Evolutionary conservation across 129 eudicot genomes (phyloP).

Genomic region (Helianthus tuberosus): DNA sequence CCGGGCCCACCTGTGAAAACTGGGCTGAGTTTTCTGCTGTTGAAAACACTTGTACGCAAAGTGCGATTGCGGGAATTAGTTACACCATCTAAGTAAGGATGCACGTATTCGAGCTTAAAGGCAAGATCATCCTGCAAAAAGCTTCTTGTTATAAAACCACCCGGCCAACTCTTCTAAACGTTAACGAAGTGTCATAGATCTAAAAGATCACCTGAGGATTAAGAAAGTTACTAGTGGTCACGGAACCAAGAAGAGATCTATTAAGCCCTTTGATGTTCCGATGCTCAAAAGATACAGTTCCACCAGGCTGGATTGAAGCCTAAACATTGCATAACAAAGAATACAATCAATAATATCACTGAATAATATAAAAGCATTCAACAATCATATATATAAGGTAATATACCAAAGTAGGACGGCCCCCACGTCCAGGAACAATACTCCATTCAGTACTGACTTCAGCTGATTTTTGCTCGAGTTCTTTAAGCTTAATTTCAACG

Average conservation of each 20-base stretch:
- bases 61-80: constrained; percentile 81
- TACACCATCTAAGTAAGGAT: constrained; percentile 87
- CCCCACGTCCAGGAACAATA: constrained; percentile 93
- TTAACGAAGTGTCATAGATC: constrained; percentile 2
- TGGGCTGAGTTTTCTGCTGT: constrained; percentile 93
- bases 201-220: constrained; percentile 78
- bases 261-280: constrained; percentile 87
- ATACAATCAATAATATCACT: neutral
- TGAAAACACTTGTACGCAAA: constrained; percentile 78
- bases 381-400: neutral
- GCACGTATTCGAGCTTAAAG: constrained; percentile 90
- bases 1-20: constrained; percentile 99
- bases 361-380: constrained; percentile 17
- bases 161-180: neutral
- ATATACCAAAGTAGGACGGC: constrained; percentile 87
- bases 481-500: constrained; percentile 92
- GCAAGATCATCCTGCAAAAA: constrained; percentile 94
- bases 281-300: constrained; percentile 91
- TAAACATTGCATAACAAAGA: constrained; percentile 38
- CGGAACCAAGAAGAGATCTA: constrained; percentile 85
- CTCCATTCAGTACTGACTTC: constrained; percentile 99
- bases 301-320: constrained; percentile 99
- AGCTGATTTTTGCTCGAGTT: constrained; percentile 88
- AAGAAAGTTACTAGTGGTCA: constrained; percentile 89
- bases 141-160: neutral